Base-by-base conservation (phyloP, 805 yeast species). In the Suhomyces emberorum region DNA sequence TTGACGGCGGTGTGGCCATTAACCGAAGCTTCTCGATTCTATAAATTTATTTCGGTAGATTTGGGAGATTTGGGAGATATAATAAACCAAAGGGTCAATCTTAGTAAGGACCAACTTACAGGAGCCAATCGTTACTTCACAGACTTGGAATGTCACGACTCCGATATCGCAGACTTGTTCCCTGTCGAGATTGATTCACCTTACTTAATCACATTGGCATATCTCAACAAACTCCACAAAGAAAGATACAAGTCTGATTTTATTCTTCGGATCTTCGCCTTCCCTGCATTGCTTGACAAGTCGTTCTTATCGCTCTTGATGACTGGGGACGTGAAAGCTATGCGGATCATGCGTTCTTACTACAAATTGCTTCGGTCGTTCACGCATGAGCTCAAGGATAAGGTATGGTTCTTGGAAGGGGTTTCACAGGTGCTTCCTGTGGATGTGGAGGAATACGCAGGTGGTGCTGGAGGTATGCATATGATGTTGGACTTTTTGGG, bases 1-100 rank as follows among this genome's bases (percentile, higher is more conserved):
- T 69, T 91, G 34, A 85, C 96, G 1, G 95, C 96, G 1, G 96
- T 89, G n/a, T 88, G 96, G 88, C 96, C 96, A 3, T 65, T 88
- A 36, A 65, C 72, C 1, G 72, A 67, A 45, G 46, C 65, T 4
- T 61, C 66, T 18, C 43, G 74, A 15, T 68, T 68, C 48, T 65
- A 68, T 51, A 67, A 68, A 48, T 68, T 68, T 39, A 63, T 63
- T 28, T 82, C 91, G n/a, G 89, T 87, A 9, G 97, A 88, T 53
- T 65, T 91, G 38, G 84, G 95, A 34, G 97, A 89, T 58, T 65
- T 91, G 39, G 96, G 96, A 12, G 93, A 86, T 50, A 72, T 78
- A 34, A 74, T 68, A 30, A 70, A 65, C 52, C 65, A 61, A 39
- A 52, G 63, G 39, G 59, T 57, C 37, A 60, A 59, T 47, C 46